phyloP scores from a whole-genome alignment of 2,329 filamentous ascomycete genomes.

The Fusarium sp. region DNA sequence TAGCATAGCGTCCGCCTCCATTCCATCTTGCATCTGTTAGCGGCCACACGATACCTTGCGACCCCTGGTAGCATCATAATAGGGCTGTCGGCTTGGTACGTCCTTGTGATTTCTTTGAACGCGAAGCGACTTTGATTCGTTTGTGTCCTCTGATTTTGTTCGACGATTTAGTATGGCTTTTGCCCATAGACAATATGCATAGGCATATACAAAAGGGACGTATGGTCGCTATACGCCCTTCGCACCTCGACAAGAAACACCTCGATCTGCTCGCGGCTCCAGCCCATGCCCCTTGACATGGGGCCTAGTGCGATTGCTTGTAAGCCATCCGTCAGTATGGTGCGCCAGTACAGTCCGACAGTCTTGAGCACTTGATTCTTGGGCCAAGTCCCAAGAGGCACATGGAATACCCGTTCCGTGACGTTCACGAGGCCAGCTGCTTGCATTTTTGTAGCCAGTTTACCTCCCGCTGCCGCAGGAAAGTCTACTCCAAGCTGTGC shows the following conservation, averaged over 20 bases:
- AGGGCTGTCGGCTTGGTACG: background rate
- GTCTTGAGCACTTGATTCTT: constrained; percentile 60
- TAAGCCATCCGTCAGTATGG: constrained; percentile 59
- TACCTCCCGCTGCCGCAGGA: constrained; percentile 52
- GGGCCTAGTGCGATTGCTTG: constrained; percentile 62
- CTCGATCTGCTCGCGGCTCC: constrained; percentile 59
- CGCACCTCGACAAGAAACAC: constrained; percentile 58
- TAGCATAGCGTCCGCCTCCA: constrained; percentile 5
- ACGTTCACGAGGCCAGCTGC: constrained; percentile 63
- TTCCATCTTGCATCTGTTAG: constrained; percentile 3
- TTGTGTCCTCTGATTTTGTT: background rate
- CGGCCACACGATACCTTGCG: background rate
- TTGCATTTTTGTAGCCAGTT: constrained; percentile 56
- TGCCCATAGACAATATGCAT: constrained; percentile 64
- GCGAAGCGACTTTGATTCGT: background rate
- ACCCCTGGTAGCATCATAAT: background rate
- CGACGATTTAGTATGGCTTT: constrained; percentile 50
- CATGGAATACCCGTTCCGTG: constrained; percentile 57
- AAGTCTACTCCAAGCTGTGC: constrained; percentile 57
- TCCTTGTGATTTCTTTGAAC: background rate
- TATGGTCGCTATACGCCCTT: constrained; percentile 57
- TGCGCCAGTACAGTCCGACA: constrained; percentile 62
- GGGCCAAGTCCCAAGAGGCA: constrained; percentile 65
- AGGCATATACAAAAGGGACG: constrained; percentile 62
- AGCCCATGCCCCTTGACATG: constrained; percentile 59